Evolutionary conservation across 805 yeast genomes (phyloP), one percentile per base, ranked within the genome.

Genomic region (Ogataea salicorniae): DNA sequence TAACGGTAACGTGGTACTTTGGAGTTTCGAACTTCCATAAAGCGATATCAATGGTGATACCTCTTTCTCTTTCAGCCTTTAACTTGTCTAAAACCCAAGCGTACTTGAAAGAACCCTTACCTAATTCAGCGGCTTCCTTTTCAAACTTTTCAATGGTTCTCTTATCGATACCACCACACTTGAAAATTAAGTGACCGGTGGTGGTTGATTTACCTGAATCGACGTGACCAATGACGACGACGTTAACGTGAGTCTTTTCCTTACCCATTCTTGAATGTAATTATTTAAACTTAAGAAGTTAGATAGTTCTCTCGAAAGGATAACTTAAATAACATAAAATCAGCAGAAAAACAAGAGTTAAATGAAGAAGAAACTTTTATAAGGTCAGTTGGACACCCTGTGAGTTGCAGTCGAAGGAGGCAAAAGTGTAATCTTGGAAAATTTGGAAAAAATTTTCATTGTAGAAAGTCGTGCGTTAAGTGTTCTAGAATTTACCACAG

Each of bases 161-260:
- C 88, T 89, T 90, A 81, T 90, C 97, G 69, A 88, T 88, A 85
- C 95, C 97, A 87, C 97, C 97, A 82, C 97, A 91, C 92, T 90
- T 90, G 95, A 74, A 91, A 73, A 91, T 90, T 79, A 91, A 87
- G 85, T 91, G 97, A 79, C 97, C 97, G 75, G 98, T 91, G 78
- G 97, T 92, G 73, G 98, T 91, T 60, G 97, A 92, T 81, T 88
- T 87, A 80, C 92, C 92, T 69, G 97, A 91, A 80, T 92, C 98
- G 97, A 94, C 98, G 96, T 92, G 98, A 79, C 98, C 99, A 77
- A 92, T 92, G 74, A 94, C 98, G 77, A 94, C 99, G 80, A 92
- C 95, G 96, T 92, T 92, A 82, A 92, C 87, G 87, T 92, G 98
- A 78, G 81, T 70, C 86, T 92, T 91, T 43, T 41, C 44, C 23